These are phyloP conservation scores for Verticillium nubilum DNA, from an alignment of 2,329 filamentous ascomycete species.

Conservation along the genomic window DNA sequence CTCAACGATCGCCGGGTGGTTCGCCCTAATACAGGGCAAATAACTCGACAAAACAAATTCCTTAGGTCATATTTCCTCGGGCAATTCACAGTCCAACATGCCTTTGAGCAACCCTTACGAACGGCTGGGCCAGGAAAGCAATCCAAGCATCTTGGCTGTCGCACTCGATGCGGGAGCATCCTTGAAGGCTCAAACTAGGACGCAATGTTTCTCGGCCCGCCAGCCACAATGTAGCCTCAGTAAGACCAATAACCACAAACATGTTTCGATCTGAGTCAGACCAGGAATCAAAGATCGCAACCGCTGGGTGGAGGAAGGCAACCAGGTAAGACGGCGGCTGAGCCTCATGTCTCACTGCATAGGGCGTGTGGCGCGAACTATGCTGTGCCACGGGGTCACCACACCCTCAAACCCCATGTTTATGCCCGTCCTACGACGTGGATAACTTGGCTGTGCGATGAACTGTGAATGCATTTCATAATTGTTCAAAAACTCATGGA, in stretches of 20 bases:
- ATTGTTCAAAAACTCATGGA: neutral
- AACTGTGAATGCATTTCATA: neutral
- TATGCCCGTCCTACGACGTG: neutral
- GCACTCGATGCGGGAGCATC: no score
- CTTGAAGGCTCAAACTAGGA: no score
- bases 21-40: no score
- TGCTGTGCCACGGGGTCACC: neutral
- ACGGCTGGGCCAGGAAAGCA: no score
- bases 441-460: neutral
- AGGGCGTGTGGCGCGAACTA: neutral
- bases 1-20: no score
- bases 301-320: neutral
- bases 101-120: no score
- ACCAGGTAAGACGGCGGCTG: neutral
- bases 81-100: no score
- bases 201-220: neutral
- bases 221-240: neutral
- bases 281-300: neutral
- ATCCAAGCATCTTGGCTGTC: no score
- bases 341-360: neutral
- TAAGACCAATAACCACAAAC: neutral
- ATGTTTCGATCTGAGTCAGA: neutral
- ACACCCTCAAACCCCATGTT: neutral
- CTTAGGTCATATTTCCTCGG: no score
- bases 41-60: no score